phyloP scores from a whole-genome alignment of 2,329 filamentous ascomycete genomes.

The Beauveria australis region DNA sequence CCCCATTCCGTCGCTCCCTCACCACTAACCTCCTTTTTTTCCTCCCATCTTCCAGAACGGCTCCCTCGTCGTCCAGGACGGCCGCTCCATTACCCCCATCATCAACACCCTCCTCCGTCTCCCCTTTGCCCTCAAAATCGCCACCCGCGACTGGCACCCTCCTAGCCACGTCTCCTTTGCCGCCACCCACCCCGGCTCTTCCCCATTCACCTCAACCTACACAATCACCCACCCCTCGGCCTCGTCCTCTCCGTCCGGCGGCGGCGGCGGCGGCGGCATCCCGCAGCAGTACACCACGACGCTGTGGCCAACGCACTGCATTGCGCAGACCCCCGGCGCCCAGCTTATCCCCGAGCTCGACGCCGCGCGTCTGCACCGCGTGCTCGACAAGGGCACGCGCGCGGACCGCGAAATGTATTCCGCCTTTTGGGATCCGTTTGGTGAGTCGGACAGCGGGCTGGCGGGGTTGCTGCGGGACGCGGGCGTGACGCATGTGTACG shows the following conservation, averaged over 20 bases:
- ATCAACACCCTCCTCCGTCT: constrained; percentile 69
- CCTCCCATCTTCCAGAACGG: constrained; percentile 51
- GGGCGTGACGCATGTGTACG: constrained; percentile 68
- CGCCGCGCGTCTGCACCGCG: constrained; percentile 44
- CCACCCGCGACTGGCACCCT: constrained; percentile 92
- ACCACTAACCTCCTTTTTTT: constrained; percentile 2
- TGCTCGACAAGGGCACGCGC: constrained; percentile 73
- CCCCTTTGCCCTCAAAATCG: constrained; percentile 66
- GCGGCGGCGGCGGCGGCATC: too few species aligned
- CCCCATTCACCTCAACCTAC: constrained; percentile 57
- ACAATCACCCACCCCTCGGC: constrained; percentile 55
- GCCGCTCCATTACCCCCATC: constrained; percentile 57
- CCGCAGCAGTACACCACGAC: constrained; percentile 45
- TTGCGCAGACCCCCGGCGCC: constrained; percentile 65
- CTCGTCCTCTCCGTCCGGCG: too few species aligned
- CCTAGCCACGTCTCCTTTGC: constrained; percentile 80
- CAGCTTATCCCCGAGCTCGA: constrained; percentile 67
- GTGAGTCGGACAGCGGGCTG: constrained; percentile 56
- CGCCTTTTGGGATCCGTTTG: constrained; percentile 77
- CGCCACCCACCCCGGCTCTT: constrained; percentile 60
- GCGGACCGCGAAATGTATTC: constrained; percentile 84
- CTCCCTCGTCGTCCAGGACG: constrained; percentile 70
- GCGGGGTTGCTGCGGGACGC: constrained; percentile 45
- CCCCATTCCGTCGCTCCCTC: neutral
- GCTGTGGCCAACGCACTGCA: constrained; percentile 88